Evolutionary conservation across 2,329 filamentous ascomycete species (phyloP), one percentile per base, ranked within the genome.

Genomic region (Plenodomus lindquistii): DNA sequence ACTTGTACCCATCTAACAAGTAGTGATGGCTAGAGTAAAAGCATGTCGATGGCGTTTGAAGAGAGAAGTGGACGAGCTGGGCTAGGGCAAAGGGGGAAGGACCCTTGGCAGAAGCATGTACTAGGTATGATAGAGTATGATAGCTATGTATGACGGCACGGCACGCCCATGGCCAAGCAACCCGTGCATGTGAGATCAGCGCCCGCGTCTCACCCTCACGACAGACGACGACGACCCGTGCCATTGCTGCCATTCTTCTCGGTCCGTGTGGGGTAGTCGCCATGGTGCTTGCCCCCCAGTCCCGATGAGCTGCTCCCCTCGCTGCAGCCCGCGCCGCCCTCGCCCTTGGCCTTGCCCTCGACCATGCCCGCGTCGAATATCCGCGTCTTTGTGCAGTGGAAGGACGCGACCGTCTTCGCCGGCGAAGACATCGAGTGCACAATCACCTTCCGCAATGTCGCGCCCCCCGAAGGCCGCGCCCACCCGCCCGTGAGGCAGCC

Each of bases 361-460:
- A 71, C 60, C 63, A 73, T 60, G 57, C 58, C 57, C 52, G 44
- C 60, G 42, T 71, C 68, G 59, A 93, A 95, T 78, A 91, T 99
- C 71, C 89, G 92, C 73, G 93, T 97, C 74, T 96, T 93, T 73
- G 90, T 99, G 73, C 86, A 87, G 77, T 99, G 93, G 89, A 88
- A 91, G 72, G 89, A 96, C 70, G 86, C 93, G 73, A 92, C 89
- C 54, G 90, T 99, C 65, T 99, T 97, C 76, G 90, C 94, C 48
- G 94, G 94, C 74, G 94, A 99, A 79, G 88, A 96, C 68, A 84
- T 97, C 67, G 89, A 92, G 76, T 97, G 94, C 75, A 91, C 87
- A 60, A 96, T 99, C 72, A 97, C 90, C 42, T 99, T 99, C 77
- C 93, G 88, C 75, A 99, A 99, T 71, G 82, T 92, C 41, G 78